Evolutionary conservation across 2,329 filamentous ascomycete species (phyloP).

Genomic region (Myriosclerotinia curreyana): DNA sequence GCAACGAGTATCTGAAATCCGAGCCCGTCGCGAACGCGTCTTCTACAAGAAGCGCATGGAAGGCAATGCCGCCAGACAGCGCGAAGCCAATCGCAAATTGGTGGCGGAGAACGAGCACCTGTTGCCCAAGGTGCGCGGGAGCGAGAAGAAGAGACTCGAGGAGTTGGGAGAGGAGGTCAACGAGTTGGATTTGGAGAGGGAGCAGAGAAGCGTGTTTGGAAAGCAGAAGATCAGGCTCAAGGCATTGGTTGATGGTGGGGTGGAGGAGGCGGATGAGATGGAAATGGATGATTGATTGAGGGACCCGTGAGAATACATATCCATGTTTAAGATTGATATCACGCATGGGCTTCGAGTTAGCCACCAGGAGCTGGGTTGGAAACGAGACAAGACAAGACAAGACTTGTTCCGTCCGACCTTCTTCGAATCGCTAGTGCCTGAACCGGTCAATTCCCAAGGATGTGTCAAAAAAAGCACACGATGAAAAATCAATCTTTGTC

Average conservation of each 20-base stretch:
- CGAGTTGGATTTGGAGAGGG: conserved; percentile 51
- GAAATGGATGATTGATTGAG: conserved; percentile 45
- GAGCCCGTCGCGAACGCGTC: conserved; percentile 75
- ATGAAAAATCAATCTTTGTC: conserved; percentile 14
- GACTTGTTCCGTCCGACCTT: not conserved
- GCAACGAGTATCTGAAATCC: conserved; percentile 84
- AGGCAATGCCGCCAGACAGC: conserved; percentile 80
- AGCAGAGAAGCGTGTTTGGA: conserved; percentile 41
- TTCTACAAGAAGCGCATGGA: conserved; percentile 95
- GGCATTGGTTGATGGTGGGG: conserved; percentile 39
- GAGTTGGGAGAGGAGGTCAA: conserved; percentile 45
- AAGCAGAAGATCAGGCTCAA: conserved; percentile 42
- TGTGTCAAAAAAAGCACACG: not conserved
- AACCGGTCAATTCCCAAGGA: not conserved
- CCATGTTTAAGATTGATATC: conserved; percentile 11
- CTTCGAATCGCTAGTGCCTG: conserved; percentile 1
- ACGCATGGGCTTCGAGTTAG: not conserved
- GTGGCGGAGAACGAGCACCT: conserved; percentile 92
- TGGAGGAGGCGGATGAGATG: conserved; percentile 49
- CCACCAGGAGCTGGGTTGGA: conserved; percentile 10
- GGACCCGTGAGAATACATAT: conserved; percentile 26
- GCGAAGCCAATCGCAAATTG: conserved; percentile 77
- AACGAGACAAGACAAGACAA: no score
- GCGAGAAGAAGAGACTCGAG: conserved; percentile 58
- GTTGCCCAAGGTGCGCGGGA: conserved; percentile 68